Conservation (phyloP, 345 rosid species). For the Ricinus communis region DNA sequence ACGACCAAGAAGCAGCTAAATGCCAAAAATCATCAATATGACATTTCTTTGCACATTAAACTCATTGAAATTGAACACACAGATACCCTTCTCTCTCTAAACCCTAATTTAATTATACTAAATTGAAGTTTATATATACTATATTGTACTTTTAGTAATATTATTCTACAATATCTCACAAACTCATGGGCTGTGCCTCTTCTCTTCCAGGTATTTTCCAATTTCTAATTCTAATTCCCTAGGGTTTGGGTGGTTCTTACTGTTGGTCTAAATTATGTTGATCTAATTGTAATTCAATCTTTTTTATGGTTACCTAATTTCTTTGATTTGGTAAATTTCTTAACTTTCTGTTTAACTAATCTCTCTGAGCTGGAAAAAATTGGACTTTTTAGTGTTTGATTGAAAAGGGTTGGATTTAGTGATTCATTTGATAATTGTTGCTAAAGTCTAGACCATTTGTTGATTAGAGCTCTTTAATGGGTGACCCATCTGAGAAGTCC, state of each 20-base stretch:
- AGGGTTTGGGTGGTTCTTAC: constrained; percentile 1
- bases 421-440: background rate
- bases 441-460: background rate
- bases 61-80: no score
- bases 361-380: background rate
- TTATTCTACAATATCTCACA: background rate
- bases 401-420: background rate
- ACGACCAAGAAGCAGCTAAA: constrained; percentile 1
- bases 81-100: background rate
- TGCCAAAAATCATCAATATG: background rate
- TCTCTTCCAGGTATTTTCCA: constrained; percentile 67
- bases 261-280: background rate
- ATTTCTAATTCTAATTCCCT: background rate
- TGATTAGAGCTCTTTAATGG: constrained; percentile 1
- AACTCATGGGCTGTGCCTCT: constrained; percentile 79
- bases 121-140: background rate
- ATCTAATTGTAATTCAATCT: background rate
- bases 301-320: background rate
- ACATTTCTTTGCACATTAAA: background rate
- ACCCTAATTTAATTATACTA: constrained; percentile 7
- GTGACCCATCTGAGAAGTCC: constrained; percentile 21
- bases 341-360: background rate
- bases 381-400: background rate
- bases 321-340: constrained; percentile 2
- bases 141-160: no score